Percentiles rank a stretch among this genome's conserved stretches.
Conservation (phyloP, 768 basidiomycete genomes). For the Russula lepida region DNA sequence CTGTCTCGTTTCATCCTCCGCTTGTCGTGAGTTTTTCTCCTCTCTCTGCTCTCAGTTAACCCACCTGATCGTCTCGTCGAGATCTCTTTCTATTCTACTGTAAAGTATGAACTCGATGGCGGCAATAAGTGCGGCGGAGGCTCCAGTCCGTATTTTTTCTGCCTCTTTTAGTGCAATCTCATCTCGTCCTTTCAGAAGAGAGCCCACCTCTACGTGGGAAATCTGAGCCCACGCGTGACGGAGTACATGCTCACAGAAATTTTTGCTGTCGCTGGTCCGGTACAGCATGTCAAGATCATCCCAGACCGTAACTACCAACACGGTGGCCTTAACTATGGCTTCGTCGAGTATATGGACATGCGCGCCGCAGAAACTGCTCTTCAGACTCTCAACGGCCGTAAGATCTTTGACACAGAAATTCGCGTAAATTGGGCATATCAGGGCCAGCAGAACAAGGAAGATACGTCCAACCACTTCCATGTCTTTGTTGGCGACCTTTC, state of each 20-base stretch:
- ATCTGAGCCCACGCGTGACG: conserved; percentile 93
- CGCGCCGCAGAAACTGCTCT: conserved; percentile 98
- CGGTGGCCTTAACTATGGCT: conserved; percentile 98
- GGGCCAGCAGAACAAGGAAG: conserved; percentile 97
- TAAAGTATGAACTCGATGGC: conserved; percentile 71
- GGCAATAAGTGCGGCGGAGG: conserved; percentile 61
- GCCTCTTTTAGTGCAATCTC: neutral
- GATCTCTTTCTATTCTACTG: conserved; percentile 25
- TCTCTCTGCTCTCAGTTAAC: conserved; percentile 23
- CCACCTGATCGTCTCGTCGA: neutral
- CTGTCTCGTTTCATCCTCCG: conserved; percentile 22
- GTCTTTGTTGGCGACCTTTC: conserved; percentile 99
- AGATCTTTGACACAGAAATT: conserved; percentile 99
- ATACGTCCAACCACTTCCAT: conserved; percentile 94
- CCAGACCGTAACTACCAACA: conserved; percentile 99
- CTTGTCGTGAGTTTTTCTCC: conserved; percentile 39
- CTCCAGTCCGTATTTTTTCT: conserved; percentile 44
- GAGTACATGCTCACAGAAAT: conserved; percentile 99
- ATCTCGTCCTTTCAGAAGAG: conserved; percentile 48
- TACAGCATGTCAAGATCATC: conserved; percentile 99
- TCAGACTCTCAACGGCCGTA: conserved; percentile 95
- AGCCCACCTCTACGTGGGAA: conserved; percentile 98
- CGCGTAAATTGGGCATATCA: conserved; percentile 99
- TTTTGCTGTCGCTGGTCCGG: conserved; percentile 92
- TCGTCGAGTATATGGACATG: conserved; percentile 99